phyloP scores from a whole-genome alignment of 2,329 filamentous ascomycete species.

The Geoglossum cookeanum region DNA sequence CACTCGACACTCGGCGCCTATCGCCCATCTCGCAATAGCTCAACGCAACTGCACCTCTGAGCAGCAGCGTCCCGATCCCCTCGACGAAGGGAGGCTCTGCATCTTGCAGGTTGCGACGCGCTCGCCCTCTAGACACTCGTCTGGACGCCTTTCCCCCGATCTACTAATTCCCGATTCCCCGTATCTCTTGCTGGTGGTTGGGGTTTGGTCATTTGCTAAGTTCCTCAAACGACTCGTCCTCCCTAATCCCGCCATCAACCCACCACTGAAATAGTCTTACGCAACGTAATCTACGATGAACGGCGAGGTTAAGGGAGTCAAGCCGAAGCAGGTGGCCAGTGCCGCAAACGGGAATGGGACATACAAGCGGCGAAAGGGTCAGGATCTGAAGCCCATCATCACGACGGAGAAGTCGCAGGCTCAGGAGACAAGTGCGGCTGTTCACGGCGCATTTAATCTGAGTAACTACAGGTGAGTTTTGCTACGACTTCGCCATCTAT shows the following conservation, averaged over 20 bases:
- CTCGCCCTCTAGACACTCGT: background rate
- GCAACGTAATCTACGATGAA: constrained; percentile 31
- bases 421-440: constrained; percentile 23
- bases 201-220: background rate
- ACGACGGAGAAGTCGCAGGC: constrained; percentile 39
- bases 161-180: background rate
- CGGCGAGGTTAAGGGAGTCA: constrained; percentile 43
- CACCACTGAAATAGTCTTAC: background rate
- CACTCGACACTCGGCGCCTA: background rate
- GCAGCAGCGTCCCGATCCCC: background rate
- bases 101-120: background rate
- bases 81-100: background rate
- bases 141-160: background rate
- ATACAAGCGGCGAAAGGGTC: constrained; percentile 61
- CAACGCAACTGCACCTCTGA: background rate
- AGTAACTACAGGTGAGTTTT: constrained; percentile 17
- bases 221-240: background rate
- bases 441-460: constrained; percentile 11
- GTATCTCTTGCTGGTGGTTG: background rate
- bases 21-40: background rate
- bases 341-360: constrained; percentile 34
- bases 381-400: constrained; percentile 53
- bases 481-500: constrained; percentile 4
- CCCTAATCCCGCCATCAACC: background rate
- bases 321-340: constrained; percentile 45